Evolutionary conservation across 192 early-diverging fungal genomes (phyloP).

Genomic region (Pecoramyces ruminantium): DNA sequence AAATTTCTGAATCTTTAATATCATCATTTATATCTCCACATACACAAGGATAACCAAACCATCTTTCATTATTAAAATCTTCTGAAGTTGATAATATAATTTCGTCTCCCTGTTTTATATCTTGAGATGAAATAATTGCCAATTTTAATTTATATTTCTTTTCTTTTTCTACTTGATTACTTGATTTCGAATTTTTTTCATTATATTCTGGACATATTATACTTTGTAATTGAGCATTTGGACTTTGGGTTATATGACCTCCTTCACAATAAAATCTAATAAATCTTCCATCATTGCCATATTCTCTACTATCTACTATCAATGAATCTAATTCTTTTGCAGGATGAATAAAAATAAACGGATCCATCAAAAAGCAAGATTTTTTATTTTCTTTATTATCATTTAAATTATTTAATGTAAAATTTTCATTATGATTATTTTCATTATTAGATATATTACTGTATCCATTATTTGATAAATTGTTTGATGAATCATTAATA

Average conservation of each 20-base stretch:
- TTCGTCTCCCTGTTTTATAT: slow-evolving; percentile 42
- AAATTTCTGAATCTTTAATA: background rate
- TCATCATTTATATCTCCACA: background rate
- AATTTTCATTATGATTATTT: background rate
- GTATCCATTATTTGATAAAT: slow-evolving; percentile 10
- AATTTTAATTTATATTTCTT: slow-evolving; percentile 27
- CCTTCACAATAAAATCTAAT: slow-evolving; percentile 39
- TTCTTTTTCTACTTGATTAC: background rate
- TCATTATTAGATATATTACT: background rate
- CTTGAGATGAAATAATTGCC: slow-evolving; percentile 39
- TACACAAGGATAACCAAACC: background rate
- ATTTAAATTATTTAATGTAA: background rate
- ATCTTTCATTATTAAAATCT: background rate
- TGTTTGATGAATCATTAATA: slow-evolving; percentile 48
- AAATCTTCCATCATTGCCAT: slow-evolving; percentile 52
- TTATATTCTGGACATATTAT: slow-evolving; percentile 24
- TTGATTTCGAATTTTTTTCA: slow-evolving; percentile 8
- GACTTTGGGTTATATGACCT: background rate
- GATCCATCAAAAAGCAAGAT: background rate
- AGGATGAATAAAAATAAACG: background rate
- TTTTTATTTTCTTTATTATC: background rate
- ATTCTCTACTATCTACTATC: slow-evolving; percentile 48
- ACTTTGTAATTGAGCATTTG: slow-evolving; percentile 44
- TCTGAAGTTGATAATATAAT: slow-evolving; percentile 16
- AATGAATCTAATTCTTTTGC: slow-evolving; percentile 9